Percentiles rank a stretch among this genome's conserved stretches.
Conservation (phyloP, 2,329 filamentous ascomycete genomes). For the Metarhizium sp. region DNA sequence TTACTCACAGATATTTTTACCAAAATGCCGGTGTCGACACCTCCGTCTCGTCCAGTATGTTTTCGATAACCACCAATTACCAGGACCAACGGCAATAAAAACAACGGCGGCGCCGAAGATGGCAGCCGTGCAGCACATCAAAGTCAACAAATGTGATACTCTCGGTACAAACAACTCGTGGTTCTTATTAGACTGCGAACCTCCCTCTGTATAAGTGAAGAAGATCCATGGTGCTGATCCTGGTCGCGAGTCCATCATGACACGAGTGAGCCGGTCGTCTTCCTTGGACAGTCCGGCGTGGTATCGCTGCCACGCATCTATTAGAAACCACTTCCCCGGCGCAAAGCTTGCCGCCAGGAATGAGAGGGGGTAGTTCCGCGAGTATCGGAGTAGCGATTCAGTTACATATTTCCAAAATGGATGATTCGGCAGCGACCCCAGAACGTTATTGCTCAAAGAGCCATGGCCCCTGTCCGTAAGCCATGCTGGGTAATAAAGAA, state of each 20-base stretch:
- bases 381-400: constrained; percentile 1
- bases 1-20: neutral
- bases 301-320: constrained; percentile 5
- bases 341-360: constrained; percentile 4
- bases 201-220: constrained; percentile 4
- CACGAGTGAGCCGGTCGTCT: constrained; percentile 1
- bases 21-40: neutral
- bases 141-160: neutral
- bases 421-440: constrained; percentile 7
- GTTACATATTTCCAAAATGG: constrained; percentile 6
- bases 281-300: constrained; percentile 1
- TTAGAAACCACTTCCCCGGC: constrained; percentile 7
- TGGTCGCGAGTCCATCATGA: constrained; percentile 8
- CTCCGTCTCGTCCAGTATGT: neutral
- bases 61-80: neutral
- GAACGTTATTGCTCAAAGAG: constrained; percentile 5
- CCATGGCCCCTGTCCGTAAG: constrained; percentile 5
- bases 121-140: neutral
- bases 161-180: constrained; percentile 4
- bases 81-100: neutral
- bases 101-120: neutral
- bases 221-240: constrained; percentile 6
- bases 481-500: constrained; percentile 8
- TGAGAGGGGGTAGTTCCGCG: constrained; percentile 2
- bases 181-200: constrained; percentile 6